Percentiles rank a stretch among this genome's conserved stretches.
Evolutionary conservation across 176 grass and related monocot species (phyloP).

Genomic region (Saccharum spontaneum): DNA sequence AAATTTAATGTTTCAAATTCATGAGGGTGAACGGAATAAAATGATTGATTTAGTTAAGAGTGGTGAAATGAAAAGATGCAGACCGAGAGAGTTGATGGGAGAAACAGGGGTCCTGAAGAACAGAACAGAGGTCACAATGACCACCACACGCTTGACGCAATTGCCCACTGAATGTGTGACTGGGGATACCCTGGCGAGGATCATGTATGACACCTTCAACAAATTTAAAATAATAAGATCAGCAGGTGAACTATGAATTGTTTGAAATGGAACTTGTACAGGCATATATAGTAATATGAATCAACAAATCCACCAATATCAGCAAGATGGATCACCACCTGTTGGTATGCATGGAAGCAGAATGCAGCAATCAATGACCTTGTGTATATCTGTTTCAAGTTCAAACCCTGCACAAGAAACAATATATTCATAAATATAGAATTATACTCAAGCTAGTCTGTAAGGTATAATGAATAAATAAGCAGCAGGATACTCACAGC

Average conservation of each 20-base stretch:
- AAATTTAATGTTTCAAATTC: not conserved
- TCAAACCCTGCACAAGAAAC: conserved; percentile 70
- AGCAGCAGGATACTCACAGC: conserved; percentile 61
- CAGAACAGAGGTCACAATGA: conserved; percentile 90
- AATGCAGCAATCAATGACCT: conserved; percentile 71
- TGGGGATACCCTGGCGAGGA: conserved; percentile 84
- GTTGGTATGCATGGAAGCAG: conserved; percentile 97
- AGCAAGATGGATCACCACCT: conserved; percentile 43
- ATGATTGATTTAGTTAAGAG: not conserved
- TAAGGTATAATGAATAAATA: conserved; percentile 7
- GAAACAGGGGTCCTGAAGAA: conserved; percentile 97
- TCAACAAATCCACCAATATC: not conserved
- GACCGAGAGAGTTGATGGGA: conserved; percentile 82
- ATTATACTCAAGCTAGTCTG: conserved; percentile 12
- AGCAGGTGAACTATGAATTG: not conserved
- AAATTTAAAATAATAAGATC: conserved; percentile 17
- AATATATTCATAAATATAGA: conserved; percentile 31
- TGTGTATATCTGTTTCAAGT: conserved; percentile 71
- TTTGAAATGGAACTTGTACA: not conserved
- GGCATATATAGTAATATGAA: not conserved
- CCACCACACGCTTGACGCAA: conserved; percentile 89
- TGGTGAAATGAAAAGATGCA: not conserved
- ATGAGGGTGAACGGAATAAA: not conserved
- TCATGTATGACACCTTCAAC: conserved; percentile 90
- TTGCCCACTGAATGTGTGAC: conserved; percentile 96